Evolutionary conservation across 208 protist species (phyloP).

Genomic region (Trypanosoma avium): DNA sequence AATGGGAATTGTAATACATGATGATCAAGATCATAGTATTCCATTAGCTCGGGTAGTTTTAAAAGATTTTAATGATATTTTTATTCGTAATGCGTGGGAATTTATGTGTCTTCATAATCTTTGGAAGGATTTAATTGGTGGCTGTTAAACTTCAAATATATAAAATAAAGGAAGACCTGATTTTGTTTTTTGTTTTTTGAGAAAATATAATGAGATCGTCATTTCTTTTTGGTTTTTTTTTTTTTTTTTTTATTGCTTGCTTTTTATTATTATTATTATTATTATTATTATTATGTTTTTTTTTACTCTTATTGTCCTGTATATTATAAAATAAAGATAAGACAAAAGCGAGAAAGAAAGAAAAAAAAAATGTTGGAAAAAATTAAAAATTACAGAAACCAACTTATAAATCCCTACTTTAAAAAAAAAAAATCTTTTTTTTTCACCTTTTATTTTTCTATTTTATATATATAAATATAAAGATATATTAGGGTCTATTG

Average conservation of each 20-base stretch:
- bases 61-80: neutral
- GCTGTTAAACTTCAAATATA: constrained; percentile 14
- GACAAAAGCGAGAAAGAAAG: neutral
- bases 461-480: too few relatives aligned
- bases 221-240: neutral
- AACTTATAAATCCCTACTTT: too few relatives aligned
- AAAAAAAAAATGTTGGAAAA: too few relatives aligned
- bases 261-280: neutral
- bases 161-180: too few relatives aligned
- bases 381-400: too few relatives aligned
- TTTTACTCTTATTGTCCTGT: neutral
- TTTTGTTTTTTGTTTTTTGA: constrained; percentile 6
- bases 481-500: too few relatives aligned
- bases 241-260: neutral
- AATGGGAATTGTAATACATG: constrained; percentile 4
- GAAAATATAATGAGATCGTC: neutral
- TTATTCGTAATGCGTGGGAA: neutral
- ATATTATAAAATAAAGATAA: neutral
- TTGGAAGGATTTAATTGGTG: constrained; percentile 18
- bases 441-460: too few relatives aligned
- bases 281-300: neutral
- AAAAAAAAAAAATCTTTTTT: too few relatives aligned
- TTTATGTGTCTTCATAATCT: constrained; percentile 20
- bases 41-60: neutral
- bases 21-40: neutral